phyloP scores from a whole-genome alignment of 2,329 filamentous ascomycete genomes.

The Xylariaceae sp. region DNA sequence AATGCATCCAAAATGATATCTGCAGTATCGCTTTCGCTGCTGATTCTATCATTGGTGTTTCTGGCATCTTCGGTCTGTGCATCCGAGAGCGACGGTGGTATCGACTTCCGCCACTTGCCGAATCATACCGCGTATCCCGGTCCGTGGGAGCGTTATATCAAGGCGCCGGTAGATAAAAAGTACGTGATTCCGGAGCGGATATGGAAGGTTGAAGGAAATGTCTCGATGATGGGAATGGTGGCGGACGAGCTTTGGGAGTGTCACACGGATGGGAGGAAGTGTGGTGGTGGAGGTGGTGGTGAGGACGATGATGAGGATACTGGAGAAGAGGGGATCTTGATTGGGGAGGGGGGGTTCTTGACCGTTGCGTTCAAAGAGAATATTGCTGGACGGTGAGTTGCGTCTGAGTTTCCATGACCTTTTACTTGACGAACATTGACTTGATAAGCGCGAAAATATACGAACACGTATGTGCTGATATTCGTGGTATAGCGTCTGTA shows the following conservation, averaged over 20 bases:
- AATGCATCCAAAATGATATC: no score
- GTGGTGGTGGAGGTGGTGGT: no score
- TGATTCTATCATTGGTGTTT: no score
- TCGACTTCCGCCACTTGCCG: slow-evolving; percentile 24
- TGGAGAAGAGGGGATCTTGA: slow-evolving; percentile 15
- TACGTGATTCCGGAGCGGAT: slow-evolving; percentile 23
- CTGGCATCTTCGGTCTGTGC: no score
- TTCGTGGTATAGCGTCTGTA: slow-evolving; percentile 25
- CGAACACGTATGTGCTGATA: no score
- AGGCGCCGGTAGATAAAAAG: slow-evolving; percentile 30
- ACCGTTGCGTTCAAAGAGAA: slow-evolving; percentile 38
- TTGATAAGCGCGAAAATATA: neutral
- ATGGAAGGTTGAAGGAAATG: slow-evolving; percentile 30
- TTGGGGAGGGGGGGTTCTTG: slow-evolving; percentile 29
- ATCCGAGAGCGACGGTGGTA: neutral
- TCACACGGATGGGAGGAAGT: neutral
- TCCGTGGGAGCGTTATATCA: slow-evolving; percentile 35
- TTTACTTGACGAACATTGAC: neutral
- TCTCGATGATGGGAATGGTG: slow-evolving; percentile 18
- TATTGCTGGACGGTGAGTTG: slow-evolving; percentile 33
- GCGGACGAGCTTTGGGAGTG: slow-evolving; percentile 2
- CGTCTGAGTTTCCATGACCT: neutral
- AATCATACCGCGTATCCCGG: slow-evolving; percentile 31
- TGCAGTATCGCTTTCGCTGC: no score
- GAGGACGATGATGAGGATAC: neutral